phyloP scores from a whole-genome alignment of 2,329 filamentous ascomycete species.

The Stenocarpella maydis region DNA sequence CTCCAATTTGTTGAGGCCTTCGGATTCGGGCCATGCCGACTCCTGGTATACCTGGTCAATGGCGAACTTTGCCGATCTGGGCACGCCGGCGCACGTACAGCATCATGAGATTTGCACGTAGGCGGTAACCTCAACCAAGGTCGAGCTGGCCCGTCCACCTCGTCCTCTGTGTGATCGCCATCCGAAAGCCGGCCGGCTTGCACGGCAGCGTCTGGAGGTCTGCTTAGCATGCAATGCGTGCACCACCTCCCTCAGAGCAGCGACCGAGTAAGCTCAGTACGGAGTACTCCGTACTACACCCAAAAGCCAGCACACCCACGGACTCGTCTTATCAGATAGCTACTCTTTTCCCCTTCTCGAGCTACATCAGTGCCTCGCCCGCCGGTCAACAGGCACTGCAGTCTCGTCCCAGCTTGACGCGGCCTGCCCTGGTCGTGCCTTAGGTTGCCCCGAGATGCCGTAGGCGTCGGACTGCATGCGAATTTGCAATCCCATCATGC shows the following conservation, averaged over 20 bases:
- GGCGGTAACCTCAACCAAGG: neutral
- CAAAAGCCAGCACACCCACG: neutral
- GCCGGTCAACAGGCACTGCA: constrained; percentile 15
- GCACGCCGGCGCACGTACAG: neutral
- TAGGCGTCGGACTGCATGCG: constrained; percentile 10
- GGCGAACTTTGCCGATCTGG: neutral
- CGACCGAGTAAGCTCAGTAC: constrained; percentile 2
- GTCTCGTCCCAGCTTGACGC: constrained; percentile 4
- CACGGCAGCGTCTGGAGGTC: neutral
- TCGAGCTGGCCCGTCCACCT: constrained; percentile 2
- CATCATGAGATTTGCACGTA: neutral
- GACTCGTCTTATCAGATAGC: constrained; percentile 11
- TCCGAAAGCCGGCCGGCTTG: constrained; percentile 7
- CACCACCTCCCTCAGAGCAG: neutral
- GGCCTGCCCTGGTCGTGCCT: neutral
- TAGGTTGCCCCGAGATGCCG: neutral
- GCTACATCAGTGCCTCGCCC: neutral
- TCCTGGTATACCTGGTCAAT: neutral
- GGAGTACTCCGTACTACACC: neutral
- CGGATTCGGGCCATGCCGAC: constrained; percentile 6
- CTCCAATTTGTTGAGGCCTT: constrained; percentile 10
- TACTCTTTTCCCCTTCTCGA: too few species aligned
- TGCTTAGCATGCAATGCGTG: neutral
- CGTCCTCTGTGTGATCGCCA: constrained; percentile 17
- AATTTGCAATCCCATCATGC: neutral